Percentiles rank a stretch among this genome's conserved stretches.
phyloP scores from a whole-genome alignment of 129 eudicot genomes.

The Lactuca sativa region DNA sequence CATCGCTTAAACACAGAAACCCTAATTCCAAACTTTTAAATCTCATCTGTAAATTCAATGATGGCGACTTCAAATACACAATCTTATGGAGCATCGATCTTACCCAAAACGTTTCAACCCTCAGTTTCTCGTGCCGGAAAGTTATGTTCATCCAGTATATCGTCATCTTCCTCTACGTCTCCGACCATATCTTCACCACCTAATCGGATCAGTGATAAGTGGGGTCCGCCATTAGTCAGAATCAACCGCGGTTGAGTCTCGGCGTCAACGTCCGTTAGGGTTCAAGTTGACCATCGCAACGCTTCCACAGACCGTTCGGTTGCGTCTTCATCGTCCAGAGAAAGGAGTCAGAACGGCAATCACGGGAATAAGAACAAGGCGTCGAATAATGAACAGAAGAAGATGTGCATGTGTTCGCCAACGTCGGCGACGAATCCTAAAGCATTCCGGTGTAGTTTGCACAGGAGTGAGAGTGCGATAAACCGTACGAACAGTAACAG shows the following conservation, averaged over 20 bases:
- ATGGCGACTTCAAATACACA: slow-evolving; percentile 45
- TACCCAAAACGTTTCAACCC: slow-evolving; percentile 28
- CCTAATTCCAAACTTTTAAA: slow-evolving; percentile 14
- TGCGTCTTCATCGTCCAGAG: slow-evolving; percentile 22
- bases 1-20: slow-evolving; percentile 4
- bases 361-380: slow-evolving; percentile 10
- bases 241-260: slow-evolving; percentile 26
- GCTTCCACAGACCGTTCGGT: slow-evolving; percentile 37
- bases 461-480: slow-evolving; percentile 28
- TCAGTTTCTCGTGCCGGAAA: slow-evolving; percentile 53
- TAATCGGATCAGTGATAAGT: slow-evolving; percentile 25
- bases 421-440: slow-evolving; percentile 56
- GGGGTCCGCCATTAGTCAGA: not conserved
- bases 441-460: slow-evolving; percentile 62
- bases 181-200: slow-evolving; percentile 45
- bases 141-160: slow-evolving; percentile 52
- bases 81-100: slow-evolving; percentile 20
- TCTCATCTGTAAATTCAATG: slow-evolving; percentile 16
- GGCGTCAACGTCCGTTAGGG: slow-evolving; percentile 43
- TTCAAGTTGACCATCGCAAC: slow-evolving; percentile 32
- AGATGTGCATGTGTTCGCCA: slow-evolving; percentile 55
- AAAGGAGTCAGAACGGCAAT: slow-evolving; percentile 22
- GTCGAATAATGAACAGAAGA: slow-evolving; percentile 35
- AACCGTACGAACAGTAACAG: not conserved
- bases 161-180: slow-evolving; percentile 29